Percentiles rank a stretch among this genome's conserved stretches.
Evolutionary conservation across 257 asterid species (phyloP).

Genomic region (Rauvolfia tetraphylla): DNA sequence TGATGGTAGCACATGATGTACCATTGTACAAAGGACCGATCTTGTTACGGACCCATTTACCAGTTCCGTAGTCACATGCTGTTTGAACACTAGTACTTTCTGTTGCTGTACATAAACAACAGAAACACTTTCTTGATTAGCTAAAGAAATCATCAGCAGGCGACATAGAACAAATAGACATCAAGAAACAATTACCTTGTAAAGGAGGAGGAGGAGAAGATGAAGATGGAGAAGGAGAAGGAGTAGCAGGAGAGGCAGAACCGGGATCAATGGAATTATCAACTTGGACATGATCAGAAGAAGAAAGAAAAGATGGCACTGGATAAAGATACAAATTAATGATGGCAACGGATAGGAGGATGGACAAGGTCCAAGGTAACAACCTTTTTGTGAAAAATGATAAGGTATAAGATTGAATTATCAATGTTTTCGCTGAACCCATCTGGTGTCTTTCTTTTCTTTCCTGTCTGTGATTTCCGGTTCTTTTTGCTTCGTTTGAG

Average conservation of each 20-base stretch:
- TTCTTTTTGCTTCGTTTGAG: neutral
- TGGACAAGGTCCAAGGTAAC: slow-evolving; percentile 31
- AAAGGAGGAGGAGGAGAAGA: slow-evolving; percentile 17
- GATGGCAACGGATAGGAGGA: slow-evolving; percentile 39
- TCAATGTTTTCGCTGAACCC: slow-evolving; percentile 36
- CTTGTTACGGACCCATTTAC: slow-evolving; percentile 48
- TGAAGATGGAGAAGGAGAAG: neutral
- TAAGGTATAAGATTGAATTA: slow-evolving; percentile 17
- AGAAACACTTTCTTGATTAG: neutral
- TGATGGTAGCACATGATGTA: slow-evolving; percentile 58
- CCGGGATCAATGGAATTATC: slow-evolving; percentile 17
- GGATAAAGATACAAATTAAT: slow-evolving; percentile 40
- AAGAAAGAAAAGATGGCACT: slow-evolving; percentile 22
- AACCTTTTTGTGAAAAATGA: slow-evolving; percentile 21
- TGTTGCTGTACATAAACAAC: slow-evolving; percentile 29
- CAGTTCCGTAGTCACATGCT: slow-evolving; percentile 61
- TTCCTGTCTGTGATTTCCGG: neutral
- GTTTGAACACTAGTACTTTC: neutral
- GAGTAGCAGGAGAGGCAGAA: slow-evolving; percentile 6
- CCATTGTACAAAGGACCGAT: slow-evolving; percentile 60
- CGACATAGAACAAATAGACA: neutral
- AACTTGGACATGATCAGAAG: slow-evolving; percentile 12
- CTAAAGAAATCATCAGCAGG: neutral
- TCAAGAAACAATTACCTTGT: slow-evolving; percentile 34
- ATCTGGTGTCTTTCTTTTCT: slow-evolving; percentile 15